Evolutionary conservation across 106 monocot species (phyloP).

Genomic region (Acorus gramineus): DNA sequence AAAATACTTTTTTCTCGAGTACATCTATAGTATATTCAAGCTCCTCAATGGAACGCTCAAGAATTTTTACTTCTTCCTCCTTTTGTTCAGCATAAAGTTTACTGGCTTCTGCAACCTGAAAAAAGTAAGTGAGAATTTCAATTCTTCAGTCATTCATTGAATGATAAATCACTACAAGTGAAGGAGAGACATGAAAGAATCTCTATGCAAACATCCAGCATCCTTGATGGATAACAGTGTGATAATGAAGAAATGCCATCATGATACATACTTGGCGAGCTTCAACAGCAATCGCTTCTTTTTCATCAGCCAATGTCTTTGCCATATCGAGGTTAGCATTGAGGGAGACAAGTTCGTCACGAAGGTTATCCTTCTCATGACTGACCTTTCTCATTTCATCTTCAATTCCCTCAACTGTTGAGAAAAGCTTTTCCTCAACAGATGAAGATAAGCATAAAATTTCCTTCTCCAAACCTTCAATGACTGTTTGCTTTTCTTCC

Average conservation of each 20-base stretch:
- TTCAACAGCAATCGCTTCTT: conserved; percentile 74
- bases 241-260: neutral
- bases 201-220: too few species aligned
- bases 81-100: conserved; percentile 59
- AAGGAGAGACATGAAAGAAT: too few species aligned
- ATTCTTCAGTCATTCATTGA: too few species aligned
- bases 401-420: conserved; percentile 32
- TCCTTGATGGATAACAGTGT: neutral
- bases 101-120: conserved; percentile 47
- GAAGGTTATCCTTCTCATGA: conserved; percentile 39
- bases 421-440: conserved; percentile 10
- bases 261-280: conserved; percentile 41
- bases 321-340: conserved; percentile 54
- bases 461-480: conserved; percentile 43
- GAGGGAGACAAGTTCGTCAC: conserved; percentile 26
- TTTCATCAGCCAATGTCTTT: conserved; percentile 72
- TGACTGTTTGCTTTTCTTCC: conserved; percentile 40
- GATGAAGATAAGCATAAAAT: conserved; percentile 29
- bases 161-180: too few species aligned
- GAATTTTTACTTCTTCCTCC: conserved; percentile 70
- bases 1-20: conserved; percentile 52
- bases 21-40: conserved; percentile 60
- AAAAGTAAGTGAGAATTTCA: conserved; percentile 3
- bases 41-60: conserved; percentile 56
- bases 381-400: conserved; percentile 26